phyloP scores from a whole-genome alignment of 768 basidiomycete genomes.

The Clitopilus passeckerianus region DNA sequence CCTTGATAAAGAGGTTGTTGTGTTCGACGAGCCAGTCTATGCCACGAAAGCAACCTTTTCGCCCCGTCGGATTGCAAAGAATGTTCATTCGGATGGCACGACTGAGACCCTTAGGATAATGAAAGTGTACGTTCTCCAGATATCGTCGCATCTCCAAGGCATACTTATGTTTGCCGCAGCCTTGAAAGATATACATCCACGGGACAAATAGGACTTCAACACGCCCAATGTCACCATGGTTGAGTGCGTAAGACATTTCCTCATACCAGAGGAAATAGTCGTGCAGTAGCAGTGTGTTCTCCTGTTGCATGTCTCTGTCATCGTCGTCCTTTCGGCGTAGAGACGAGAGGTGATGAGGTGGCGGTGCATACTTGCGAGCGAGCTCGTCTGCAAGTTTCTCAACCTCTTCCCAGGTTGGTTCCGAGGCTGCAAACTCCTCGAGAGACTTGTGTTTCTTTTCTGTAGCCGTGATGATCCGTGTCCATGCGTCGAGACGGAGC shows the following conservation, averaged over 20 bases:
- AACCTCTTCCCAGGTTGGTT: slow-evolving; percentile 22
- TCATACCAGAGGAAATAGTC: slow-evolving; percentile 34
- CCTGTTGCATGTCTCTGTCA: slow-evolving; percentile 22
- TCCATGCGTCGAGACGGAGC: slow-evolving; percentile 24
- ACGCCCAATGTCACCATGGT: slow-evolving; percentile 10
- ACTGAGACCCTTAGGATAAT: slow-evolving; percentile 10
- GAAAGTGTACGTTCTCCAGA: slow-evolving; percentile 9
- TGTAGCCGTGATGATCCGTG: no score
- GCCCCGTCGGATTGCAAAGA: slow-evolving; percentile 31
- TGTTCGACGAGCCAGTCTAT: slow-evolving; percentile 37
- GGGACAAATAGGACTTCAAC: slow-evolving; percentile 6
- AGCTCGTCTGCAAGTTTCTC: slow-evolving; percentile 16
- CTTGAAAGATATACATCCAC: slow-evolving; percentile 11
- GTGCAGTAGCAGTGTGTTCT: slow-evolving; percentile 26
- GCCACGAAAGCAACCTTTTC: slow-evolving; percentile 18
- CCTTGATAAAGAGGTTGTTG: slow-evolving; percentile 40
- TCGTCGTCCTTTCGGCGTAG: neutral
- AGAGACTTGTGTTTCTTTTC: slow-evolving; percentile 9
- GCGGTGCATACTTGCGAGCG: slow-evolving; percentile 13
- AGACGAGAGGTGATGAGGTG: neutral
- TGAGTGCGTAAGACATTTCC: slow-evolving; percentile 24
- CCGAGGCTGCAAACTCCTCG: slow-evolving; percentile 20
- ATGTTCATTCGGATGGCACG: slow-evolving; percentile 22
- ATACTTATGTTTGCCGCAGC: slow-evolving; percentile 13
- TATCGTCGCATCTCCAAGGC: slow-evolving; percentile 8